phyloP scores from a whole-genome alignment of 768 basidiomycete genomes.

The Podaxis sp. region DNA sequence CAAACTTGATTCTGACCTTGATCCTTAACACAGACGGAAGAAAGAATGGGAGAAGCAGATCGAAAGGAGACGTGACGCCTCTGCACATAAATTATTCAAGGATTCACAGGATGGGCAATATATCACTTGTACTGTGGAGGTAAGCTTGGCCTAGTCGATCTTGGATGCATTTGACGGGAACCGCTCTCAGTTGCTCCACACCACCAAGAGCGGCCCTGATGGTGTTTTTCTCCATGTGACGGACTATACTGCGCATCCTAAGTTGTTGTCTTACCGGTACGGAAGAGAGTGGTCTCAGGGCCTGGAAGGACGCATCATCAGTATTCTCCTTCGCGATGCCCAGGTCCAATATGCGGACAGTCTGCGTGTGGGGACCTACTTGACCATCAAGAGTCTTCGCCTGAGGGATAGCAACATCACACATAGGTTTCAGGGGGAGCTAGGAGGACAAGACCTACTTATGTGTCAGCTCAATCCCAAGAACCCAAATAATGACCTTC shows the following conservation, averaged over 20 bases:
- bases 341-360: conserved; percentile 41
- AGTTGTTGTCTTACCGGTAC: conserved; percentile 33
- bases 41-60: conserved; percentile 38
- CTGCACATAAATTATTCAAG: conserved; percentile 47
- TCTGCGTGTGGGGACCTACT: conserved; percentile 41
- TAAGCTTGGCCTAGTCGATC: conserved; percentile 23
- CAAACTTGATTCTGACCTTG: neutral
- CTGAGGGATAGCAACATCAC: conserved; percentile 36
- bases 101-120: conserved; percentile 42
- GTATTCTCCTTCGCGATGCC: conserved; percentile 48
- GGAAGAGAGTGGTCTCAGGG: conserved; percentile 39
- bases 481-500: conserved; percentile 37
- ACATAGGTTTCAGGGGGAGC: conserved; percentile 36
- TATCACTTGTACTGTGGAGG: conserved; percentile 62
- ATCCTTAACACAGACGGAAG: conserved; percentile 3
- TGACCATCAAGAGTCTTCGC: conserved; percentile 51
- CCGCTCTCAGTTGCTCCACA: conserved; percentile 44
- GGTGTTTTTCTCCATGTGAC: conserved; percentile 54
- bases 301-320: conserved; percentile 52
- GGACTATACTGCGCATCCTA: conserved; percentile 58
- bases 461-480: conserved; percentile 41
- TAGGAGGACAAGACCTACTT: conserved; percentile 47
- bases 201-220: conserved; percentile 29
- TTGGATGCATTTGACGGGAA: conserved; percentile 3
- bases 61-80: conserved; percentile 27